Evolutionary conservation across 352 stramenopile genomes (phyloP).

Genomic region (Phytophthora litchii): DNA sequence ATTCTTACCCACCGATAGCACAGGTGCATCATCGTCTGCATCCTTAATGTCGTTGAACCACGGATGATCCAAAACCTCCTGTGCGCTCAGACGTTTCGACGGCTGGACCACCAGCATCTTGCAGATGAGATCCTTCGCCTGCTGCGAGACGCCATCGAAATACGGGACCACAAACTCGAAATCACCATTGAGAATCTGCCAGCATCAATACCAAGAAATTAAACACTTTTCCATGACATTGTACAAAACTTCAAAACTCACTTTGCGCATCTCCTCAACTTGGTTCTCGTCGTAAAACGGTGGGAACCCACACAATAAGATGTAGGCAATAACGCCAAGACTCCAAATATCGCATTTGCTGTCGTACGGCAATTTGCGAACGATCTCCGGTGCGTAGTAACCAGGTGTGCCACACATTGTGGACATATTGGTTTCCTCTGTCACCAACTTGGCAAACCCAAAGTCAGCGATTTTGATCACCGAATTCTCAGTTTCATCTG

Average conservation of each 20-base stretch:
- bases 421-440: slow-evolving; percentile 79
- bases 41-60: slow-evolving; percentile 81
- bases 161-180: slow-evolving; percentile 94
- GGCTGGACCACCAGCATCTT: slow-evolving; percentile 93
- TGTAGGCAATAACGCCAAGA: slow-evolving; percentile 91
- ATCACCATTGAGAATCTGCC: slow-evolving; percentile 76
- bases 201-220: slow-evolving; percentile 1
- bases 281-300: slow-evolving; percentile 97
- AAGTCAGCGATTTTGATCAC: slow-evolving; percentile 96
- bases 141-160: slow-evolving; percentile 90
- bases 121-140: slow-evolving; percentile 93
- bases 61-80: slow-evolving; percentile 68
- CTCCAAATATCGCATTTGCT: slow-evolving; percentile 97
- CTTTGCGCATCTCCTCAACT: slow-evolving; percentile 83
- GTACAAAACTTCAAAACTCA: slow-evolving; percentile 10
- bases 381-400: slow-evolving; percentile 97
- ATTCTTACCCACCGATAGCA: slow-evolving; percentile 73
- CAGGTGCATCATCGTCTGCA: slow-evolving; percentile 54
- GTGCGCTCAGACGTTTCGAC: slow-evolving; percentile 72
- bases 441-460: slow-evolving; percentile 86
- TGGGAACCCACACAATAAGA: slow-evolving; percentile 96
- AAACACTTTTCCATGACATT: background rate
- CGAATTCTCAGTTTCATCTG: slow-evolving; percentile 79
- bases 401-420: slow-evolving; percentile 94
- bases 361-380: slow-evolving; percentile 94